phyloP scores from a whole-genome alignment of 208 protist species.

The Crithidia sp. region DNA sequence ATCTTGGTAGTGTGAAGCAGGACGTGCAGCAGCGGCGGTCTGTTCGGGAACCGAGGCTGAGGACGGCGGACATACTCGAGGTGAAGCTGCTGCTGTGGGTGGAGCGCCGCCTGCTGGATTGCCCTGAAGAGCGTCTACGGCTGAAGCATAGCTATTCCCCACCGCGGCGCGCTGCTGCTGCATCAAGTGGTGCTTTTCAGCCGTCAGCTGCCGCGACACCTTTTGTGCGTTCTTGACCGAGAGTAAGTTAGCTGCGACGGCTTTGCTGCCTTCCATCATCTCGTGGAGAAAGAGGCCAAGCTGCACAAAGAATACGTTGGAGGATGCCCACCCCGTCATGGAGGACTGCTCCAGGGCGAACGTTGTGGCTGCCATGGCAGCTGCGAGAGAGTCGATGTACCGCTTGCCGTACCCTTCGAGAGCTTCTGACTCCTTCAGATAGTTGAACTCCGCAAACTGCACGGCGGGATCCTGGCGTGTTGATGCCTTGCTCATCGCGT shows the following conservation, averaged over 20 bases:
- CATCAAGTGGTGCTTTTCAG: conserved; percentile 46
- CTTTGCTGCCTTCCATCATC: conserved; percentile 13
- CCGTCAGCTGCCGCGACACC: conserved; percentile 56
- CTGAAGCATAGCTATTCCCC: background rate
- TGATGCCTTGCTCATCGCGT: conserved; percentile 5
- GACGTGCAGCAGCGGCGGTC: background rate
- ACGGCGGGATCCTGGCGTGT: conserved; percentile 18
- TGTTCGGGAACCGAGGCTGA: too few relatives aligned
- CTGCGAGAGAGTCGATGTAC: conserved; percentile 47
- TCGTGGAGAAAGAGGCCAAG: conserved; percentile 51
- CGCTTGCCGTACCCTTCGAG: conserved; percentile 33
- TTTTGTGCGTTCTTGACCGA: conserved; percentile 66
- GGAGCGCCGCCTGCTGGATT: background rate
- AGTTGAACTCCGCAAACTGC: conserved; percentile 34
- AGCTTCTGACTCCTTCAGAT: conserved; percentile 25
- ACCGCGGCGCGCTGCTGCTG: conserved; percentile 7
- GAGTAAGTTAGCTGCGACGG: conserved; percentile 34
- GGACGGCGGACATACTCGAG: too few relatives aligned
- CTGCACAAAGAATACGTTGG: conserved; percentile 76
- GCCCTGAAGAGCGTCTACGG: background rate
- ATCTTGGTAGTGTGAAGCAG: background rate
- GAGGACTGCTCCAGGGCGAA: conserved; percentile 75
- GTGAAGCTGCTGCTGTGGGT: background rate
- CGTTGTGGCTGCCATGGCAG: conserved; percentile 47
- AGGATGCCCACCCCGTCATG: conserved; percentile 70